Evolutionary conservation across 2,329 filamentous ascomycete species (phyloP).

Genomic region (Botryotinia globosa): DNA sequence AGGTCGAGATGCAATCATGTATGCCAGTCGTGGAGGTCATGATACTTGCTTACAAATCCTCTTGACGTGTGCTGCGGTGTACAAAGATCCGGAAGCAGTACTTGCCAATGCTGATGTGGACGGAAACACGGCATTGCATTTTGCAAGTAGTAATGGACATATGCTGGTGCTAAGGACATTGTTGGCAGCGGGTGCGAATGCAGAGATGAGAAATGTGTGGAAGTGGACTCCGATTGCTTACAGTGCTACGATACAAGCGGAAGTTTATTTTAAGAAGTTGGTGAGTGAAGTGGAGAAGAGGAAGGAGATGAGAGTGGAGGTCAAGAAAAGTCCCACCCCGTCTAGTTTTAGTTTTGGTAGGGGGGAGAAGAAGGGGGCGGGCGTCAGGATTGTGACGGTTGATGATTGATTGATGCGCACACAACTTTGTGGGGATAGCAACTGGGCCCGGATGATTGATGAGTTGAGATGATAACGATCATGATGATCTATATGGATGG

Average conservation of each 20-base stretch:
- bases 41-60: slow-evolving; percentile 65
- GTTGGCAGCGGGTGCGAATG: slow-evolving; percentile 74
- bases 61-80: slow-evolving; percentile 54
- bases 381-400: slow-evolving; percentile 20
- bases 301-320: slow-evolving; percentile 40
- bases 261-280: slow-evolving; percentile 78
- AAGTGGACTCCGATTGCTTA: slow-evolving; percentile 84
- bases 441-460: slow-evolving; percentile 9
- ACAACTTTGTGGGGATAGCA: background rate
- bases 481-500: background rate
- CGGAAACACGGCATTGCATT: slow-evolving; percentile 86
- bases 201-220: slow-evolving; percentile 68
- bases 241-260: slow-evolving; percentile 75
- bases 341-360: slow-evolving; percentile 19
- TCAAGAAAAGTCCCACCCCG: slow-evolving; percentile 18
- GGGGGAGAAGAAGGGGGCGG: slow-evolving; percentile 30
- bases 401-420: slow-evolving; percentile 18
- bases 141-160: slow-evolving; percentile 79
- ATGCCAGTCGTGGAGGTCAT: slow-evolving; percentile 58
- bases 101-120: slow-evolving; percentile 60
- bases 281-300: slow-evolving; percentile 68
- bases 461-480: slow-evolving; percentile 13
- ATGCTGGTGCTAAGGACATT: slow-evolving; percentile 73
- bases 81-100: slow-evolving; percentile 24
- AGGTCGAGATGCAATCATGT: slow-evolving; percentile 71